Evolutionary conservation across 2,329 filamentous ascomycete genomes (phyloP).

Genomic region (Ascochyta lentis): DNA sequence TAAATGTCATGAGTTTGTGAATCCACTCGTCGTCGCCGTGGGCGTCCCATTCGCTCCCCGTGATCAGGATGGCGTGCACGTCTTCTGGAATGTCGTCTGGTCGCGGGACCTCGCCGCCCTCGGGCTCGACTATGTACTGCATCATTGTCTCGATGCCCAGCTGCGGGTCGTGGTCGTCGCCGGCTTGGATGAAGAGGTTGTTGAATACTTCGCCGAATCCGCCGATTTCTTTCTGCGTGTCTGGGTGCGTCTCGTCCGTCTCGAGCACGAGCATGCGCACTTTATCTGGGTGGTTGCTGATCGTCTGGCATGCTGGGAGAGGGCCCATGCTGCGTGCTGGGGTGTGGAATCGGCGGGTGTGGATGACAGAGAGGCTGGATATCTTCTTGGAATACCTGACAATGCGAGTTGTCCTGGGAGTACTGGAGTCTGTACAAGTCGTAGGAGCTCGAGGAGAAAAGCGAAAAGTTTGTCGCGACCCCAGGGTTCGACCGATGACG

Average conservation of each 20-base stretch:
- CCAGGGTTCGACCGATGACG: conserved; percentile 18
- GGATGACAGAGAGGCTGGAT: neutral
- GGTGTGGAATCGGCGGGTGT: neutral
- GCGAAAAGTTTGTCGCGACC: conserved; percentile 2
- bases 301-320: conserved; percentile 29
- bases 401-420: neutral
- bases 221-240: conserved; percentile 58
- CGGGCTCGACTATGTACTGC: conserved; percentile 59
- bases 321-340: conserved; percentile 30
- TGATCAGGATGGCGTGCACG: conserved; percentile 55
- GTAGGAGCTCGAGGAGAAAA: neutral
- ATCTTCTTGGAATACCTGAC: neutral
- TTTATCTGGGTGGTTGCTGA: conserved; percentile 38
- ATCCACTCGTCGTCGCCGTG: conserved; percentile 56
- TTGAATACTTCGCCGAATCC: conserved; percentile 63
- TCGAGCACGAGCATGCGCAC: conserved; percentile 63
- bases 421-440: neutral
- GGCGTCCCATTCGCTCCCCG: conserved; percentile 57
- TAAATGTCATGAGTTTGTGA: conserved; percentile 51
- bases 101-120: conserved; percentile 52
- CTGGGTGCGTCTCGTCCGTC: conserved; percentile 63
- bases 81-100: conserved; percentile 56
- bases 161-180: conserved; percentile 60
- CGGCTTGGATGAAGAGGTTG: conserved; percentile 59
- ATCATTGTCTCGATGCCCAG: conserved; percentile 63